These are phyloP conservation scores for Manihot esculenta DNA, from an alignment of 441 rosid species.

Conservation along the genomic window DNA sequence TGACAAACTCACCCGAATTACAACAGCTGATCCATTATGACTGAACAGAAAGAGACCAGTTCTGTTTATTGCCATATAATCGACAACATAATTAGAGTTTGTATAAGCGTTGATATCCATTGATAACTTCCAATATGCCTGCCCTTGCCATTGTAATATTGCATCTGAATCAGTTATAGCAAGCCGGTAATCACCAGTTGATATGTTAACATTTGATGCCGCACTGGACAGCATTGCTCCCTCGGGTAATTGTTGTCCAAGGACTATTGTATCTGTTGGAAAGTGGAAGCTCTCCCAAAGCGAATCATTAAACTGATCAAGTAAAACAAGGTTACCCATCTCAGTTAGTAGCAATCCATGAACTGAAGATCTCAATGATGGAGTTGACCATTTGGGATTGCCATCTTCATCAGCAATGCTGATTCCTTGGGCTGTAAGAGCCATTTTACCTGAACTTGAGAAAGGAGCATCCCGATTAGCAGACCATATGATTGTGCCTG, in stretches of 20 bases:
- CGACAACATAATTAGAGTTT: constrained; percentile 40
- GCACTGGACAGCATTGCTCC: constrained; percentile 47
- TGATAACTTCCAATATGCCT: constrained; percentile 67
- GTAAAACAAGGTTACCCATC: constrained; percentile 70
- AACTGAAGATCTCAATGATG: constrained; percentile 50
- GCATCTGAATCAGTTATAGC: constrained; percentile 46
- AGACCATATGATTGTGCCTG: constrained; percentile 70
- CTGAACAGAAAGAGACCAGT: constrained; percentile 64
- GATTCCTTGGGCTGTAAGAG: constrained; percentile 57
- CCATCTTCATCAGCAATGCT: constrained; percentile 45
- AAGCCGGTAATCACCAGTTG: constrained; percentile 65
- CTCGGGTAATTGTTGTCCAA: constrained; percentile 52
- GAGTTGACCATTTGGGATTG: constrained; percentile 64
- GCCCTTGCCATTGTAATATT: constrained; percentile 54
- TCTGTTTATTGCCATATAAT: constrained; percentile 55
- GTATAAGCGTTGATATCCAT: constrained; percentile 52
- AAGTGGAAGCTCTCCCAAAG: constrained; percentile 77
- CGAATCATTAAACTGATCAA: constrained; percentile 52
- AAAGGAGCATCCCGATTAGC: constrained; percentile 67
- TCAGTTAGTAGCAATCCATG: constrained; percentile 50
- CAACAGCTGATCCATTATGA: constrained; percentile 51
- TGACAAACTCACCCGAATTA: constrained; percentile 42
- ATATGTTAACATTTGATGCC: constrained; percentile 41
- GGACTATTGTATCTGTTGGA: constrained; percentile 75
- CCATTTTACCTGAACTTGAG: constrained; percentile 58